phyloP scores from a whole-genome alignment of 148 eudicot genomes.

The Arbutus unedo region DNA sequence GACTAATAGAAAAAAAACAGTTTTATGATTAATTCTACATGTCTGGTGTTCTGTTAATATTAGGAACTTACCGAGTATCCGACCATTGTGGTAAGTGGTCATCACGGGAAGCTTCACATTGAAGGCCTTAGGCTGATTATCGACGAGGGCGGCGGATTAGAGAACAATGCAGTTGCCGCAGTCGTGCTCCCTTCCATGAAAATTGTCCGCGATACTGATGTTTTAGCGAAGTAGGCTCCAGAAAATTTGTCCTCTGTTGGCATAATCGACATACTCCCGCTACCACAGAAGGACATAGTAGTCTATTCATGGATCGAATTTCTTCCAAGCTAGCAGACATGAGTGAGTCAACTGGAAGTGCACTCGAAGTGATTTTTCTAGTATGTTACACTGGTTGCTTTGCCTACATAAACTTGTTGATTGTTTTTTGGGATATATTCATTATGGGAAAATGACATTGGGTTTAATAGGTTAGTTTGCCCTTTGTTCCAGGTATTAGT shows the following conservation, averaged over 20 bases:
- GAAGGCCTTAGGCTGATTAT: slow-evolving; percentile 76
- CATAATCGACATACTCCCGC: background rate
- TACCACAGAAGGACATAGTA: background rate
- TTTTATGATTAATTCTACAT: background rate
- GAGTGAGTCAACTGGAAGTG: background rate
- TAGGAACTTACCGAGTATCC: slow-evolving; percentile 58
- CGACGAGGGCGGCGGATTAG: slow-evolving; percentile 76
- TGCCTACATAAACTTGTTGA: background rate
- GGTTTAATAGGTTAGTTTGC: background rate
- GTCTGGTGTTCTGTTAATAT: background rate
- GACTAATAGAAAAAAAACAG: background rate
- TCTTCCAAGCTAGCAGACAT: background rate
- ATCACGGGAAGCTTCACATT: slow-evolving; percentile 84
- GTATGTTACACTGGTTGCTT: background rate
- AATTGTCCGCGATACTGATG: slow-evolving; percentile 66
- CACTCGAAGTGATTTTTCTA: background rate
- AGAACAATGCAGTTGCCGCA: slow-evolving; percentile 71
- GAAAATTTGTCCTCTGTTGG: background rate
- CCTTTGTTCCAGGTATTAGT: background rate
- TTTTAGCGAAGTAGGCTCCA: slow-evolving; percentile 14
- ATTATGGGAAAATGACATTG: background rate
- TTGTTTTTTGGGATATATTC: background rate
- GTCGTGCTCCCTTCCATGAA: slow-evolving; percentile 70
- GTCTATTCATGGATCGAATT: background rate
- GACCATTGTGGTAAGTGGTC: slow-evolving; percentile 81